These are phyloP conservation scores for Boletellus emodensis DNA, from an alignment of 768 basidiomycete species.

Conservation along the genomic window DNA sequence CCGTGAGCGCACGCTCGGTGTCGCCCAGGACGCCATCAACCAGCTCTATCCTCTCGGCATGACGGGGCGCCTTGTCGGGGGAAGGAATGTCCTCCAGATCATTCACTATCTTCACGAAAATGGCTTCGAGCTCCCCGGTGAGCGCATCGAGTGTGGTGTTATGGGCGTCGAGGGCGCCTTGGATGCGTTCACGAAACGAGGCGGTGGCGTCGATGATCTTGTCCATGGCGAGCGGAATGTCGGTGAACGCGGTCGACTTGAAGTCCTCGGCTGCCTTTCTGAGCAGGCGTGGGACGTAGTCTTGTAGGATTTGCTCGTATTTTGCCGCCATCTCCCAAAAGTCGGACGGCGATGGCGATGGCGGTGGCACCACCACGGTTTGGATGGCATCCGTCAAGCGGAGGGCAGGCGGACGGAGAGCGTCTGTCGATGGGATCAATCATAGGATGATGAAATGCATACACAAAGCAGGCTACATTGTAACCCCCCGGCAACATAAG, in stretches of 20 bases:
- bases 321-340: slow-evolving; percentile 11
- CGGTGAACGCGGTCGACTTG: slow-evolving; percentile 4
- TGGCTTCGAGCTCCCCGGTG: slow-evolving; percentile 9
- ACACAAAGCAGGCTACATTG: background rate
- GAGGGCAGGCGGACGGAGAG: background rate
- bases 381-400: background rate
- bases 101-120: slow-evolving; percentile 1
- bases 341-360: background rate
- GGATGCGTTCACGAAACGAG: slow-evolving; percentile 9
- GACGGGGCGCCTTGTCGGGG: slow-evolving; percentile 1
- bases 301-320: background rate
- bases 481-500: background rate
- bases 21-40: slow-evolving; percentile 8
- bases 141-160: slow-evolving; percentile 5
- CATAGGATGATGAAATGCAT: too few relatives aligned
- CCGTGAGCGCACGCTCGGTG: background rate
- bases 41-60: slow-evolving; percentile 1
- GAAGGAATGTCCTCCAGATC: slow-evolving; percentile 2
- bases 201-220: slow-evolving; percentile 11
- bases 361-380: background rate
- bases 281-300: slow-evolving; percentile 7
- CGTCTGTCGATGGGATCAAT: background rate
- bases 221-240: slow-evolving; percentile 3
- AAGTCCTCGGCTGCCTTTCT: background rate
- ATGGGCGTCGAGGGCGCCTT: slow-evolving; percentile 4